Evolutionary conservation across 148 eudicot species (phyloP).

Genomic region (Chenopodium quinoa): DNA sequence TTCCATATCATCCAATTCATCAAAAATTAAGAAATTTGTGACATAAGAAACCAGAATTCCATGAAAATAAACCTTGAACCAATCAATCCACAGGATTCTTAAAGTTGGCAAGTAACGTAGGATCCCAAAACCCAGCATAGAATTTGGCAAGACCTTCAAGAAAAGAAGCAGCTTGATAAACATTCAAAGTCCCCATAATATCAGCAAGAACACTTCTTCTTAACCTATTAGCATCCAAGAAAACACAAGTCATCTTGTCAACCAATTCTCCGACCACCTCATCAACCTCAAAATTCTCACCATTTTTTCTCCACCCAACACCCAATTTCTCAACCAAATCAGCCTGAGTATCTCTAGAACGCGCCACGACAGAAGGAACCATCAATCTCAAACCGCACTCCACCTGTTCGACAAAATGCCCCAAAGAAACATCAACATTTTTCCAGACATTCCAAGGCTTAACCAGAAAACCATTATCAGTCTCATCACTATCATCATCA

Average conservation of each 20-base stretch:
- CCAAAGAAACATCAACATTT: constrained; percentile 36
- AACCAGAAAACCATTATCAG: constrained; percentile 16
- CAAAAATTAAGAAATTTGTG: neutral
- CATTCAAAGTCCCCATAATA: constrained; percentile 55
- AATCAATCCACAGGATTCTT: constrained; percentile 37
- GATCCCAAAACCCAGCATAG: constrained; percentile 70
- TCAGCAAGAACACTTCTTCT: constrained; percentile 71
- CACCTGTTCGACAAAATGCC: constrained; percentile 53
- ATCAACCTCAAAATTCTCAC: constrained; percentile 24
- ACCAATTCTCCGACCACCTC: constrained; percentile 38
- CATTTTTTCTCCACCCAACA: constrained; percentile 35
- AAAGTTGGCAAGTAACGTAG: constrained; percentile 43
- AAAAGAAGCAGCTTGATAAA: constrained; percentile 72
- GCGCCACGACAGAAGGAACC: constrained; percentile 61
- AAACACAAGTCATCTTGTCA: constrained; percentile 65
- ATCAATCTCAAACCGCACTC: constrained; percentile 81
- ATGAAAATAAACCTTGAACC: too few species aligned
- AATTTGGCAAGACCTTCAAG: constrained; percentile 68
- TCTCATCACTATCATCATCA: constrained; percentile 22
- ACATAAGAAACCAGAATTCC: too few species aligned
- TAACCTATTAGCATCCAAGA: constrained; percentile 79
- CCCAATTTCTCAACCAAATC: constrained; percentile 44
- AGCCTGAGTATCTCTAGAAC: constrained; percentile 56
- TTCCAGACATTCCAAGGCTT: constrained; percentile 52
- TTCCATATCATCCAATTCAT: neutral